A percentile compares a stretch with the other conserved stretches of the same genome.
These are phyloP conservation scores for Hibiscus tridactylites DNA, from an alignment of 345 rosid species.

Conservation along the genomic window DNA sequence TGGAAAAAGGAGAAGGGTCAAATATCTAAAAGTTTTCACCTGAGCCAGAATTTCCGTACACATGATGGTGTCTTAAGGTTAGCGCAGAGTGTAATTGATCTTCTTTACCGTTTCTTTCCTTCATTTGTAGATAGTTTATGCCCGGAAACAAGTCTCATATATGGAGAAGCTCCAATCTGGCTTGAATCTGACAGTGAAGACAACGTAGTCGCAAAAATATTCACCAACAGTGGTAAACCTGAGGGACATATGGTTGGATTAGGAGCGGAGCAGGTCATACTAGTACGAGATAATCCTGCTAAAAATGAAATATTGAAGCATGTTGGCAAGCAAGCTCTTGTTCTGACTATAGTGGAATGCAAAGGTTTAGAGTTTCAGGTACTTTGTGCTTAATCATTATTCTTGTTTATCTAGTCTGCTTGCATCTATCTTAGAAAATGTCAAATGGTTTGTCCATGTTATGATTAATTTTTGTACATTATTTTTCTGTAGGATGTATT, in stretches of 20 bases:
- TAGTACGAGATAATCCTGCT: slow-evolving; percentile 35
- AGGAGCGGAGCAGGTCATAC: slow-evolving; percentile 47
- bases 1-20: slow-evolving; percentile 25
- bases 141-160: slow-evolving; percentile 31
- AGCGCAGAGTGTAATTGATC: slow-evolving; percentile 45
- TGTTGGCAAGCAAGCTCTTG: slow-evolving; percentile 47
- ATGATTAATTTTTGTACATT: not conserved
- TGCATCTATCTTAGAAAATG: not conserved
- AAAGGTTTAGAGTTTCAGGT: slow-evolving; percentile 56
- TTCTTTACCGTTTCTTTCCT: slow-evolving; percentile 37
- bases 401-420: not conserved
- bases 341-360: slow-evolving; percentile 37
- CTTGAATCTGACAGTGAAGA: slow-evolving; percentile 27
- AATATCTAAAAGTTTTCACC: slow-evolving; percentile 26
- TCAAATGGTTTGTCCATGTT: not conserved
- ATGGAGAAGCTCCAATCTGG: slow-evolving; percentile 43
- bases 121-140: slow-evolving; percentile 26
- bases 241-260: slow-evolving; percentile 25
- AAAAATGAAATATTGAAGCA: slow-evolving; percentile 18
- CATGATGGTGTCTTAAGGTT: slow-evolving; percentile 42
- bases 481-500: slow-evolving; percentile 33
- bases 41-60: slow-evolving; percentile 48
- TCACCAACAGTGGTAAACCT: slow-evolving; percentile 22
- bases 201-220: slow-evolving; percentile 33
- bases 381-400: not conserved